Conservation (phyloP, 371 early-diverging fungal species). For the Circinella umbellata region DNA sequence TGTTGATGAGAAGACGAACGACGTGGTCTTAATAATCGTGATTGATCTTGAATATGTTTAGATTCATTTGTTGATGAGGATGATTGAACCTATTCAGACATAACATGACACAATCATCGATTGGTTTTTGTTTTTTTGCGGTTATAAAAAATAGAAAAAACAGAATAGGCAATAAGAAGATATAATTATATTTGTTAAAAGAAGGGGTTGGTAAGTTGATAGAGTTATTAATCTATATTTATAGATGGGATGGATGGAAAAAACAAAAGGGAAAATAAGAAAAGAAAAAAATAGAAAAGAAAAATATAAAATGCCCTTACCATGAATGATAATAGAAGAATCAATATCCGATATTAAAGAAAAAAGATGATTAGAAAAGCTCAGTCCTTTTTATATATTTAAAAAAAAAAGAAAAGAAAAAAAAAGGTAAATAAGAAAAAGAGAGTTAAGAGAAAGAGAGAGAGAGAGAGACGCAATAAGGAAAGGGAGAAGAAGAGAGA, state of each 20-base stretch:
- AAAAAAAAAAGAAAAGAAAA: too few relatives aligned
- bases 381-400: too few relatives aligned
- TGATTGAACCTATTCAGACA: constrained; percentile 6
- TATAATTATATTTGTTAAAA: too few relatives aligned
- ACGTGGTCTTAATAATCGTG: neutral
- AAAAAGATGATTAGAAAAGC: too few relatives aligned
- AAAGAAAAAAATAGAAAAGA: neutral
- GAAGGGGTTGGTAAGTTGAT: too few relatives aligned
- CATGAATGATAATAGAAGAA: neutral
- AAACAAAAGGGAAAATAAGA: neutral
- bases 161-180: too few relatives aligned
- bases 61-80: neutral
- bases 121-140: too few relatives aligned
- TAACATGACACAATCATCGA: neutral
- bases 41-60: constrained; percentile 6
- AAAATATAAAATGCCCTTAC: neutral
- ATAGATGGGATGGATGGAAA: neutral
- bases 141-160: too few relatives aligned
- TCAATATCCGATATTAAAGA: neutral
- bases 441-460: constrained; percentile 5
- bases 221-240: too few relatives aligned
- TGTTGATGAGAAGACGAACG: neutral
- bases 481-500: constrained; percentile 4
- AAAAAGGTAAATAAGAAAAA: neutral
- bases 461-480: constrained; percentile 1